phyloP scores from a whole-genome alignment of 257 asterid genomes.

The Primulina tabacum region DNA sequence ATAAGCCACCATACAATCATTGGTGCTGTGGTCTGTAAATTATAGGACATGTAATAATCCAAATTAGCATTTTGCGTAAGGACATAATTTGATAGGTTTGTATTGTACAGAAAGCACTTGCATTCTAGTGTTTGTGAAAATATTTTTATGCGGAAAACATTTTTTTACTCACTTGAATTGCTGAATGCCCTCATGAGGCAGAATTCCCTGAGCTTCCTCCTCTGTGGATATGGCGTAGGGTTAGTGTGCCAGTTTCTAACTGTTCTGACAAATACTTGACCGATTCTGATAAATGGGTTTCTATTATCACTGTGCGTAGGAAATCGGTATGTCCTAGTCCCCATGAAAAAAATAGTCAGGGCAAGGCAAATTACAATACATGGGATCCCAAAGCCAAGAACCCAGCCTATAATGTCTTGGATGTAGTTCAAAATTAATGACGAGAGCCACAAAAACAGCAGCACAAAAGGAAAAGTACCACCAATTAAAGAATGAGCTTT shows the following conservation, averaged over 20 bases:
- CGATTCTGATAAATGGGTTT: slow-evolving; percentile 53
- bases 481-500: slow-evolving; percentile 80
- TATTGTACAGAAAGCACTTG: not conserved
- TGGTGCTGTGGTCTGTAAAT: slow-evolving; percentile 27
- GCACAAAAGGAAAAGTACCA: slow-evolving; percentile 53
- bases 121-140: not conserved
- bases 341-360: slow-evolving; percentile 43
- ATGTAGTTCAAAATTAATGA: slow-evolving; percentile 53
- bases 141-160: not conserved
- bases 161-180: slow-evolving; percentile 46
- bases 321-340: slow-evolving; percentile 55
- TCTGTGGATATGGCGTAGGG: slow-evolving; percentile 32
- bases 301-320: slow-evolving; percentile 29
- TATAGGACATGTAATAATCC: not conserved
- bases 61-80: not conserved
- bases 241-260: slow-evolving; percentile 41
- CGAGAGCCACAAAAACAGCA: slow-evolving; percentile 38
- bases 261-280: slow-evolving; percentile 47
- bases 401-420: slow-evolving; percentile 73
- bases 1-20: slow-evolving; percentile 52
- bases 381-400: slow-evolving; percentile 73
- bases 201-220: slow-evolving; percentile 40
- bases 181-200: slow-evolving; percentile 38
- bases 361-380: slow-evolving; percentile 58
- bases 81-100: not conserved